Conservation (phyloP, 805 yeast genomes). For the Teunomyces stri region DNA sequence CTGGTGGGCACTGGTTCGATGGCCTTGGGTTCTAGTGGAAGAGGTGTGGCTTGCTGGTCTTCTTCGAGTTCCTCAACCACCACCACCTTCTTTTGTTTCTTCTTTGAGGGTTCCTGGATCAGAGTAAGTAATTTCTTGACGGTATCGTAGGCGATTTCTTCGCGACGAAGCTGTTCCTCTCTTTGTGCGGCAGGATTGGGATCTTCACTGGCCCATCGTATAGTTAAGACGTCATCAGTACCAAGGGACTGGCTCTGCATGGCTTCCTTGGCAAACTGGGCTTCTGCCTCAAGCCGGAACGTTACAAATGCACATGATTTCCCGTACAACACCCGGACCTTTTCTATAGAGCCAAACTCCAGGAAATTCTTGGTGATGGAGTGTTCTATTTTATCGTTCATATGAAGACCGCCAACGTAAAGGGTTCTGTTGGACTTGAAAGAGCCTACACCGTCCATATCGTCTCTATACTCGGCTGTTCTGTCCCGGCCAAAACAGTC, state of each 20-base stretch:
- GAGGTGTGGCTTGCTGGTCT: not conserved
- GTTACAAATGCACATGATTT: constrained; percentile 80
- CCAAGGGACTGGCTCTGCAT: constrained; percentile 77
- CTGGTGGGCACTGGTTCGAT: constrained; percentile 3
- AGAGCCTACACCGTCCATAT: constrained; percentile 92
- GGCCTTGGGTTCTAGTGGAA: constrained; percentile 11
- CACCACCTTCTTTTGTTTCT: constrained; percentile 8
- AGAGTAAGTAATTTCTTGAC: constrained; percentile 43
- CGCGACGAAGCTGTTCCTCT: constrained; percentile 47
- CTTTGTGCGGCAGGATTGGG: constrained; percentile 68
- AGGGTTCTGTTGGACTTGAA: constrained; percentile 71
- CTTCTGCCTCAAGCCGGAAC: constrained; percentile 63
- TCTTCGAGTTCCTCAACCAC: constrained; percentile 22
- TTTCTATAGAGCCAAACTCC: constrained; percentile 74
- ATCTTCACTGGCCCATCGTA: constrained; percentile 89
- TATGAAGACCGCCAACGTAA: constrained; percentile 62
- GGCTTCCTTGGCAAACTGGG: constrained; percentile 95
- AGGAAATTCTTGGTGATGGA: constrained; percentile 47
- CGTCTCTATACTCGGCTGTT: constrained; percentile 78
- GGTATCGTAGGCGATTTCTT: constrained; percentile 52
- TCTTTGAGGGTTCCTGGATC: constrained; percentile 17
- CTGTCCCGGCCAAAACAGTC: constrained; percentile 95
- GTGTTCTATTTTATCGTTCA: constrained; percentile 38
- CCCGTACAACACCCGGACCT: constrained; percentile 56
- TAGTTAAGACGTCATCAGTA: constrained; percentile 57